Evolutionary conservation across 192 early-diverging fungal genomes (phyloP), one percentile per base, ranked within the genome.

Genomic region (Kickxella alabastrina): DNA sequence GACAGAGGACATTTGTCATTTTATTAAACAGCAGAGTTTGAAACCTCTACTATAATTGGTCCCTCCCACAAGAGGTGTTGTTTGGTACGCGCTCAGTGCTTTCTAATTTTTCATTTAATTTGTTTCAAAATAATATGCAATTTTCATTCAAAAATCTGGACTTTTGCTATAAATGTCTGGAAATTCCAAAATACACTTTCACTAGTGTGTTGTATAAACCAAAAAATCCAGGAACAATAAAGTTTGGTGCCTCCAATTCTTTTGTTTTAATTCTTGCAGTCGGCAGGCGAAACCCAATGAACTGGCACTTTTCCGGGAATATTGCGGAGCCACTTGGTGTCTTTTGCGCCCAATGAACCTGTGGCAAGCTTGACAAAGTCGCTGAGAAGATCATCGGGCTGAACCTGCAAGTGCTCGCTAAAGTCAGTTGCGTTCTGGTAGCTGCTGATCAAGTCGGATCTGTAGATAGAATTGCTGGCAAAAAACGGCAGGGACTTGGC

Each of bases 241-340:
- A n/a, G n/a, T n/a, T n/a, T n/a, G n/a, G n/a, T n/a, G n/a, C n/a
- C n/a, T n/a, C n/a, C n/a, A n/a, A n/a, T n/a, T n/a, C n/a, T 4
- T 45, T 32, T 48, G 28, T 38, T 14, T 26, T 31, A 59, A 38
- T 64, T 64, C 25, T 59, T 52, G 62, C 65, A 77, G 44, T 58
- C 47, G 24, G 37, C 28, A 7, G 79, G 52, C 2, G 68, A 62
- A 21, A 49, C 52, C 55, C 85, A 81, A 53, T 83, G 75, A 52
- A 85, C 79, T 1, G 49, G 49, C 23, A 66, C 65, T 18, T 67
- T 52, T 46, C 53, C 40, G 19, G 81, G 83, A 57, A 89, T 49
- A 49, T 89, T 89, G 77, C 87, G 85, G 46, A 84, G 61, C 86
- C 86, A 90, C 28, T 57, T 71, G 1, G 79, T 75, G 42, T 84